Conservation (phyloP, 352 stramenopile species). For the Globisporangium viniferum region DNA sequence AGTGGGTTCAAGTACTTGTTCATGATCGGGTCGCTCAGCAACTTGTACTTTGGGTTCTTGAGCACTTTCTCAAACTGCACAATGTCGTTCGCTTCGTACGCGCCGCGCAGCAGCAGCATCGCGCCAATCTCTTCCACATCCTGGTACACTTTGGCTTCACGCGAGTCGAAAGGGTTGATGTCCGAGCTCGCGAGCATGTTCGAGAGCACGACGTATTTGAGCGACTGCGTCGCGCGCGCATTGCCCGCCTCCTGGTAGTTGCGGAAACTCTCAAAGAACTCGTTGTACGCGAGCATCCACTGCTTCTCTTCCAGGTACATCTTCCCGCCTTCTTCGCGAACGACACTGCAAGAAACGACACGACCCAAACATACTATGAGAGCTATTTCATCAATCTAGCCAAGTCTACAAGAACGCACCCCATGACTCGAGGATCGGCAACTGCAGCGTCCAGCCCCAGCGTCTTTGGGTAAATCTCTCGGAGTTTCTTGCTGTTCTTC, state of each 20-base stretch:
- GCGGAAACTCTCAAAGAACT: constrained; percentile 93
- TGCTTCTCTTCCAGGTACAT: constrained; percentile 90
- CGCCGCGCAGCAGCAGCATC: constrained; percentile 66
- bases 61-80: constrained; percentile 92
- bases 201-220: constrained; percentile 92
- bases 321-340: constrained; percentile 91
- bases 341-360: constrained; percentile 38
- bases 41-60: constrained; percentile 86
- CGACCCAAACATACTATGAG: constrained; percentile 1
- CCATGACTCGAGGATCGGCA: constrained; percentile 89
- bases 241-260: constrained; percentile 93
- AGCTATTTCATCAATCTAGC: not conserved
- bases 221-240: constrained; percentile 80
- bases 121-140: constrained; percentile 76
- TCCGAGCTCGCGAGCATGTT: constrained; percentile 92
- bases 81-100: constrained; percentile 90
- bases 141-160: constrained; percentile 91
- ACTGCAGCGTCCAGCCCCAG: constrained; percentile 88
- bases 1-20: constrained; percentile 89
- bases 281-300: constrained; percentile 91
- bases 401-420: constrained; percentile 29
- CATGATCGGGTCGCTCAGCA: constrained; percentile 94
- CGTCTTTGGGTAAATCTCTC: constrained; percentile 88
- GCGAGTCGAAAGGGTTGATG: constrained; percentile 93
- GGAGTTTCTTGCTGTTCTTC: constrained; percentile 86